phyloP scores from a whole-genome alignment of 345 rosid species.

The Passiflora organensis region DNA sequence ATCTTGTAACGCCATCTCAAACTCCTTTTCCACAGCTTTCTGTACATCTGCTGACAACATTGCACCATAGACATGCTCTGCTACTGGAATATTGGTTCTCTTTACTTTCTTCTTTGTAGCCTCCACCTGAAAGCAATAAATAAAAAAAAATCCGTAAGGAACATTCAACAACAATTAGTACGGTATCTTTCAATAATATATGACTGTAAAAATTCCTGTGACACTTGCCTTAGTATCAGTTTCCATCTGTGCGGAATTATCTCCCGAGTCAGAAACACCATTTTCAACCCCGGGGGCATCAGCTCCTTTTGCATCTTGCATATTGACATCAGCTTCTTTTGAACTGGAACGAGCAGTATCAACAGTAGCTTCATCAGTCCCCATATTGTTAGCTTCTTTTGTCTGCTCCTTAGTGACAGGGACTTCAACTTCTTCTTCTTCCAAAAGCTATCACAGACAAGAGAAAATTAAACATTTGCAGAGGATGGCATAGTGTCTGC shows the following conservation, averaged over 20 bases:
- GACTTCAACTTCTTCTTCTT: constrained; percentile 87
- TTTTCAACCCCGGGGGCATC: constrained; percentile 51
- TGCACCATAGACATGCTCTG: constrained; percentile 75
- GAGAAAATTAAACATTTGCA: neutral
- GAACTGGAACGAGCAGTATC: constrained; percentile 41
- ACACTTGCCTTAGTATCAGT: constrained; percentile 63
- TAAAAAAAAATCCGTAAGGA: neutral
- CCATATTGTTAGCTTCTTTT: constrained; percentile 67
- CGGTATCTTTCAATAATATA: too few species aligned
- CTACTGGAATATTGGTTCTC: constrained; percentile 70
- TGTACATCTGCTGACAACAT: constrained; percentile 61
- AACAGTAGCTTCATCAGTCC: constrained; percentile 52
- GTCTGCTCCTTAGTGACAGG: constrained; percentile 56
- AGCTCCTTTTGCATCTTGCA: constrained; percentile 73
- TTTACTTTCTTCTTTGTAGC: constrained; percentile 90
- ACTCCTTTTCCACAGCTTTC: constrained; percentile 90
- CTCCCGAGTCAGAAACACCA: constrained; percentile 68
- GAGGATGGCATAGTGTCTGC: neutral
- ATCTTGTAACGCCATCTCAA: constrained; percentile 98
- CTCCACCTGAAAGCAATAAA: constrained; percentile 46
- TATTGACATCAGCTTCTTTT: constrained; percentile 60
- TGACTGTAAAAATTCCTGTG: too few species aligned
- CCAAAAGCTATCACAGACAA: constrained; percentile 58
- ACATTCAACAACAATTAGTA: too few species aligned
- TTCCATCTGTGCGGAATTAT: constrained; percentile 77